Base-by-base conservation (phyloP, 148 eudicot genomes). In the Cornus florida region DNA sequence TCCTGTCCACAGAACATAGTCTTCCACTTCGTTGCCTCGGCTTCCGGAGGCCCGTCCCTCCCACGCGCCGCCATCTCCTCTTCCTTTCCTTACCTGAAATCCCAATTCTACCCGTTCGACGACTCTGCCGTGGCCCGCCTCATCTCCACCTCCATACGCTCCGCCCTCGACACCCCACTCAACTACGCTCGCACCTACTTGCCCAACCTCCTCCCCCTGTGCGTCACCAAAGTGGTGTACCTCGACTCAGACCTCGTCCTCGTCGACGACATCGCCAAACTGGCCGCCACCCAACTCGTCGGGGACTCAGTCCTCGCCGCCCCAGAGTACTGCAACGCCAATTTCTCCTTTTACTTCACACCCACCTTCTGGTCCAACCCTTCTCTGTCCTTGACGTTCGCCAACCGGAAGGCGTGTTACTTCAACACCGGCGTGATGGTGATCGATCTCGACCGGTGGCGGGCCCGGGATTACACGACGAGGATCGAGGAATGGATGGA, bases 151-250 rank as follows among this genome's bases (percentile, higher is more conserved):
- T 94, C 98, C 5, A 92, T 94, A 7, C 92, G 98, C 28, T 90
- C 98, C 13, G 98, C 97, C n/a, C 88, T 94, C 13, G 98, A 94
- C 75, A 92, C 96, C 75, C 96, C 98, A 0, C 77, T 92, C 5
- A 90, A 90, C 80, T 90, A 90, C 82, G 93, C 93, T 0, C 80
- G 93, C 3, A 87, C 88, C 0, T 90, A 90, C 32, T 43, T 90
- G 0, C 83, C 93, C 0, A 81, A 87, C 32, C 74, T 90, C 24
- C 82, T 90, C 67, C 93, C 93, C 0, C 23, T 76, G 0, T 90
- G 90, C 62, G 93, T 90, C 0, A 31, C 38, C 4, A 85, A 83
- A 11, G 88, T 90, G 13, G 88, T 90, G 4, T 90, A 90, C 76
- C 85, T 90, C 38, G 93, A 90, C 77, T 88, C 91, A 0, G 93